Evolutionary conservation across 2,329 filamentous ascomycete species (phyloP).

Genomic region (Cytospora mali): DNA sequence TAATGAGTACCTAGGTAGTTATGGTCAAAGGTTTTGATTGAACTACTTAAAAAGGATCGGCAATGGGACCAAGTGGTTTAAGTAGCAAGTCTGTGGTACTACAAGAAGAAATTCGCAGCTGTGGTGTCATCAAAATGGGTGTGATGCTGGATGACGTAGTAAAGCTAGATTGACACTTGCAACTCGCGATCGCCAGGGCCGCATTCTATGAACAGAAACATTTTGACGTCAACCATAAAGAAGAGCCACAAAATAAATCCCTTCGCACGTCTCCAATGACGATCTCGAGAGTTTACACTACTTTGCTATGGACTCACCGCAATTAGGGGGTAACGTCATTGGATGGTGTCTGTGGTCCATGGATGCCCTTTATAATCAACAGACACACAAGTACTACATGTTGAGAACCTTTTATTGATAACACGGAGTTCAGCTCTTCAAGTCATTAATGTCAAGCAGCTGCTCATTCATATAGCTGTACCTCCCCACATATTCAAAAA

Average conservation of each 20-base stretch:
- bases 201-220: neutral
- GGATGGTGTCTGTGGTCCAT: too few species aligned
- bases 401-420: too few species aligned
- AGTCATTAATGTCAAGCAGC: too few species aligned
- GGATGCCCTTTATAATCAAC: too few species aligned
- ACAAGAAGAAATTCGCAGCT: too few species aligned
- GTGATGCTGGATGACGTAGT: neutral
- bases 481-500: too few species aligned
- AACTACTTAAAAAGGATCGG: neutral
- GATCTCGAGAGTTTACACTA: neutral
- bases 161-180: neutral
- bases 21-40: neutral
- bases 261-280: neutral
- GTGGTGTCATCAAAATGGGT: neutral
- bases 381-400: too few species aligned
- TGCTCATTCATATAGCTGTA: too few species aligned
- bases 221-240: neutral
- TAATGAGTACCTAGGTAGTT: neutral
- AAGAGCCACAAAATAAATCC: neutral
- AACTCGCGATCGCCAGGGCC: slow-evolving; percentile 1
- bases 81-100: neutral
- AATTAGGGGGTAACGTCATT: too few species aligned
- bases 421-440: too few species aligned
- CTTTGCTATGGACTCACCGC: too few species aligned
- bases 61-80: neutral